phyloP scores from a whole-genome alignment of 2,329 filamentous ascomycete species.

The Fusarium camptoceras region DNA sequence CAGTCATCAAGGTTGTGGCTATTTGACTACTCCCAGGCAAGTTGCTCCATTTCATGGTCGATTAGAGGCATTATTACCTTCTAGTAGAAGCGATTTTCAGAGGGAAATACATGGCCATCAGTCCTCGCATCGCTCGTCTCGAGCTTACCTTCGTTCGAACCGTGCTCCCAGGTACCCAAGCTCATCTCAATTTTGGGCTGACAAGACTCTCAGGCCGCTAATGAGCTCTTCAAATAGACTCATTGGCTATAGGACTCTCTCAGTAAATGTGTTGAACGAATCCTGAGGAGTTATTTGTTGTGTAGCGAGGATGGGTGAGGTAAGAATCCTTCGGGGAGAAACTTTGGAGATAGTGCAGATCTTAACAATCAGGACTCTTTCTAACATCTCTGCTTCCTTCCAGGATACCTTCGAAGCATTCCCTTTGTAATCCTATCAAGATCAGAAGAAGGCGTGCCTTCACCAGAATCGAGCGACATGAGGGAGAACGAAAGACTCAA shows the following conservation, averaged over 20 bases:
- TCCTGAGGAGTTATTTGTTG: neutral
- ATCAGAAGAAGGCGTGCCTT: neutral
- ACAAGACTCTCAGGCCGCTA: neutral
- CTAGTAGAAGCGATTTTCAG: neutral
- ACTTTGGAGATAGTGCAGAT: neutral
- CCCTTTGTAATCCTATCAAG: neutral
- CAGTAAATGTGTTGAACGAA: rapidly evolving
- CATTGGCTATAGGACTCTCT: rapidly evolving
- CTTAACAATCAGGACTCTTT: neutral
- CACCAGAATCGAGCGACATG: neutral
- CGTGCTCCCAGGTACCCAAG: neutral
- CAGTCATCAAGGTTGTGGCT: neutral
- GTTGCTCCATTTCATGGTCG: neutral
- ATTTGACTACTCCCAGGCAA: neutral
- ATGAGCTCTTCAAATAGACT: neutral
- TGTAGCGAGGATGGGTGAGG: neutral
- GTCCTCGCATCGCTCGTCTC: neutral
- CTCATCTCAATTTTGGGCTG: neutral
- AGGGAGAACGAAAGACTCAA: neutral
- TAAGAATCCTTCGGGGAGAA: neutral
- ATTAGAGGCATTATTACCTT: neutral
- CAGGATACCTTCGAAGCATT: neutral
- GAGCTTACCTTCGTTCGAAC: neutral
- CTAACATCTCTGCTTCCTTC: neutral
- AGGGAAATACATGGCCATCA: neutral